Conservation (phyloP, 495 filamentous ascomycete genomes). For the Jackrogersella minutella region DNA sequence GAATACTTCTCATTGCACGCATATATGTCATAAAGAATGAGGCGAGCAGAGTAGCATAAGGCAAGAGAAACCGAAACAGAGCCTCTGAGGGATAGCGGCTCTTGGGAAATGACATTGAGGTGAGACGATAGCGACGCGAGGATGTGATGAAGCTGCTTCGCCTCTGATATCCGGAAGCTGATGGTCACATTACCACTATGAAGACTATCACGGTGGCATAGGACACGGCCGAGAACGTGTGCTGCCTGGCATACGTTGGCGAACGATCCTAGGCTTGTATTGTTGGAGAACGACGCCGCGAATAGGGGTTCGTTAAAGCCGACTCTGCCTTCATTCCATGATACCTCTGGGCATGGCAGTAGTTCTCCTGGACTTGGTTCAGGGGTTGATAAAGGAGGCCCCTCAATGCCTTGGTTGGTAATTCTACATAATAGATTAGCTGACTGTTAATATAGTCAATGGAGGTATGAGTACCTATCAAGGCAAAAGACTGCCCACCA, state of each 20-base stretch:
- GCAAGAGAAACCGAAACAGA: slow-evolving; percentile 9
- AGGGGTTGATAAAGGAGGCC: slow-evolving; percentile 24
- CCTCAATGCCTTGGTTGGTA: slow-evolving; percentile 23
- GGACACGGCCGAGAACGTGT: slow-evolving; percentile 51
- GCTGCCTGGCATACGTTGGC: slow-evolving; percentile 55
- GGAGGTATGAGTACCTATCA: slow-evolving; percentile 24
- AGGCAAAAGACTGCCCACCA: slow-evolving; percentile 41
- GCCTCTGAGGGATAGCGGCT: background rate
- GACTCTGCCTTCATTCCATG: slow-evolving; percentile 34
- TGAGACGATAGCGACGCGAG: slow-evolving; percentile 23
- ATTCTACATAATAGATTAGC: slow-evolving; percentile 14
- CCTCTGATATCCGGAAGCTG: slow-evolving; percentile 25
- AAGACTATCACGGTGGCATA: slow-evolving; percentile 42
- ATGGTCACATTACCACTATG: slow-evolving; percentile 3
- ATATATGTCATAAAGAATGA: slow-evolving; percentile 34
- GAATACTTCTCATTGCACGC: slow-evolving; percentile 38
- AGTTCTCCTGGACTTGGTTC: slow-evolving; percentile 37
- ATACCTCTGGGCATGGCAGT: slow-evolving; percentile 22
- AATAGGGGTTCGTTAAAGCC: slow-evolving; percentile 38
- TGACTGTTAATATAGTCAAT: background rate
- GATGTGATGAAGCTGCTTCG: slow-evolving; percentile 32
- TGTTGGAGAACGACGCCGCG: slow-evolving; percentile 31
- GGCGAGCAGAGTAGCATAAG: slow-evolving; percentile 33
- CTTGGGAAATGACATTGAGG: slow-evolving; percentile 3
- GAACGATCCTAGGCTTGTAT: slow-evolving; percentile 43